Conservation (phyloP, 1,284 basidiomycete genomes). For the Agroathelia rolfsii region DNA sequence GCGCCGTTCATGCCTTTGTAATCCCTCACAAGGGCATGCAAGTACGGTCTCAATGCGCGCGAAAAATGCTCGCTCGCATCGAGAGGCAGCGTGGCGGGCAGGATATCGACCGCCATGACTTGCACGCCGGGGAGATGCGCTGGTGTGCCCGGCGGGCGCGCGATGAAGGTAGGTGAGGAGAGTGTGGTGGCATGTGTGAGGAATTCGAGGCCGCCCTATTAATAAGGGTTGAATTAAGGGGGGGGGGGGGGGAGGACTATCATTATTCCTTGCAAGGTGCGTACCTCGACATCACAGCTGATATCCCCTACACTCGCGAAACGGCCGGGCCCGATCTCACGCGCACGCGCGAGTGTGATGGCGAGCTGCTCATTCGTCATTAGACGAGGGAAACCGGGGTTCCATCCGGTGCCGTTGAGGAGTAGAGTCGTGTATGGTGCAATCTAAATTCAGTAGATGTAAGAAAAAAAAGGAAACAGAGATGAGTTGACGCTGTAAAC, state of each 20-base stretch:
- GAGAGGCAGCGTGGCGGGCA: slow-evolving; percentile 73
- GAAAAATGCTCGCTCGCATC: slow-evolving; percentile 79
- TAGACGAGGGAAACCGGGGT: slow-evolving; percentile 63
- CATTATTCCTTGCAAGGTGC: slow-evolving; percentile 11
- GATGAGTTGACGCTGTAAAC: neutral
- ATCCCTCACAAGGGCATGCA: slow-evolving; percentile 43
- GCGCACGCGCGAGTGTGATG: slow-evolving; percentile 39
- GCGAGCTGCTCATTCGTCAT: slow-evolving; percentile 62
- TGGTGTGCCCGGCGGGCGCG: slow-evolving; percentile 32
- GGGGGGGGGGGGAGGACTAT: slow-evolving; percentile 3
- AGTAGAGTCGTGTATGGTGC: slow-evolving; percentile 79
- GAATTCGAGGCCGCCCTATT: slow-evolving; percentile 77
- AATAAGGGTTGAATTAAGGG: neutral
- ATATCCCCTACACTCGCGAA: slow-evolving; percentile 76
- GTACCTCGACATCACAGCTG: slow-evolving; percentile 72
- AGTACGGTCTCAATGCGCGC: slow-evolving; percentile 53
- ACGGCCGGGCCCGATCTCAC: slow-evolving; percentile 39
- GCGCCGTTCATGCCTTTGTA: slow-evolving; percentile 19
- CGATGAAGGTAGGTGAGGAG: slow-evolving; percentile 62
- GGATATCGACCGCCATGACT: slow-evolving; percentile 83
- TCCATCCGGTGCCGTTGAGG: slow-evolving; percentile 83
- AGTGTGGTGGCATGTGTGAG: slow-evolving; percentile 66
- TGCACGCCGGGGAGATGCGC: slow-evolving; percentile 47
- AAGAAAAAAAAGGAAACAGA: no score
- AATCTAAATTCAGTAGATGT: slow-evolving; percentile 43